phyloP scores from a whole-genome alignment of 169 alveolate genomes.

The Cryptosporidium canis region DNA sequence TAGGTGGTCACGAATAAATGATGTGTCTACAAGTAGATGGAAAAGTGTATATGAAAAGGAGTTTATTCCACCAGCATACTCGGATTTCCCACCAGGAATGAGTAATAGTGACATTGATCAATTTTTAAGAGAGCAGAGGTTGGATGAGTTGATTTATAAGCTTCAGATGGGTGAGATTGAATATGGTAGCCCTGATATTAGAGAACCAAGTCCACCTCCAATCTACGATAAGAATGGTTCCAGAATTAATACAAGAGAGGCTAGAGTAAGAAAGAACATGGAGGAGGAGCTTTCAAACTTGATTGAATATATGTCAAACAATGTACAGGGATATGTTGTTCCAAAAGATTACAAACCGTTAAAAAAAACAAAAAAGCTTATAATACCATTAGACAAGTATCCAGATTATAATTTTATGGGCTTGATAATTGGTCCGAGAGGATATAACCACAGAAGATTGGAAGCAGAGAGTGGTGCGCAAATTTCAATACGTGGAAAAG shows the following conservation, averaged over 20 bases:
- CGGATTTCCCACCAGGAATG: constrained; percentile 90
- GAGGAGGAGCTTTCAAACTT: constrained; percentile 86
- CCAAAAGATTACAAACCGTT: constrained; percentile 90
- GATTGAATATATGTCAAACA: constrained; percentile 85
- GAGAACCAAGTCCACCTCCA: constrained; percentile 93
- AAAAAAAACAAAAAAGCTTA: constrained; percentile 84
- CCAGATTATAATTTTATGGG: constrained; percentile 94
- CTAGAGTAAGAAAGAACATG: constrained; percentile 87
- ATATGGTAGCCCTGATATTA: constrained; percentile 89
- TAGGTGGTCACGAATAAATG: constrained; percentile 41
- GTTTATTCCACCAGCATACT: constrained; percentile 88
- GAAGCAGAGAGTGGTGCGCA: constrained; percentile 91
- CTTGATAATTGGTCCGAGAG: constrained; percentile 93
- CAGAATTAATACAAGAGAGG: constrained; percentile 90
- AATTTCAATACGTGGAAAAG: constrained; percentile 89
- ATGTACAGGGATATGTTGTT: constrained; percentile 87
- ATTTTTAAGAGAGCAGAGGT: constrained; percentile 89
- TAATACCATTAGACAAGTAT: constrained; percentile 89
- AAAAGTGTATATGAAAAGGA: constrained; percentile 81
- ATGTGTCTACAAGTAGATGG: constrained; percentile 35
- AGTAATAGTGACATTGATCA: constrained; percentile 88
- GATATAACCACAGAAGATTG: constrained; percentile 91
- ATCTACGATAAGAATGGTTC: constrained; percentile 88
- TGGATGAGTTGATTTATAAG: constrained; percentile 87
- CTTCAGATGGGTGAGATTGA: constrained; percentile 86